These are phyloP conservation scores for Gastrolobium bilobum DNA, from an alignment of 306 rosid species.

Conservation along the genomic window DNA sequence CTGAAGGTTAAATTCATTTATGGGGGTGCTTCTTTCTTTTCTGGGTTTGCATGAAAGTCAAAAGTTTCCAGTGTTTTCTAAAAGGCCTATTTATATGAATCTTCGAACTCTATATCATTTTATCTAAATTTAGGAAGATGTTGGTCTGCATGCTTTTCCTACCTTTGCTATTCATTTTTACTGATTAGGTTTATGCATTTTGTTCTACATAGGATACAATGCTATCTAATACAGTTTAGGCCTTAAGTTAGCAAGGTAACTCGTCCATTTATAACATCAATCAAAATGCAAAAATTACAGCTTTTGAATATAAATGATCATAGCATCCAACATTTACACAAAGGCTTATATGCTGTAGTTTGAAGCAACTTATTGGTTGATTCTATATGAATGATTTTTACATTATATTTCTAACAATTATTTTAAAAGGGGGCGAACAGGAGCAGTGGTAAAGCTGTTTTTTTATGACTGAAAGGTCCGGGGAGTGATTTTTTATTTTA, in stretches of 20 bases:
- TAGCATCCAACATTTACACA: background rate
- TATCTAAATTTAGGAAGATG: background rate
- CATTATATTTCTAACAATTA: no score
- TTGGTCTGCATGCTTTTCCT: conserved; percentile 28
- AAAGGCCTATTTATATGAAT: conserved; percentile 12
- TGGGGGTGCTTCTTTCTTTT: conserved; percentile 24
- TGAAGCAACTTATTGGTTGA: conserved; percentile 20
- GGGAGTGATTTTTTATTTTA: no score
- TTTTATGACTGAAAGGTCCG: no score
- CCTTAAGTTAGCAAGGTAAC: background rate
- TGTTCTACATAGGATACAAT: background rate
- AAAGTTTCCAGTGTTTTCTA: conserved; percentile 17
- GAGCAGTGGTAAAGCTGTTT: no score
- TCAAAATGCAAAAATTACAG: background rate
- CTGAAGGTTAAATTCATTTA: conserved; percentile 24
- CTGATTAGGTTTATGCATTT: background rate
- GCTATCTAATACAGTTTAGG: background rate
- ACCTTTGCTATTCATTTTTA: background rate
- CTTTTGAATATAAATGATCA: background rate
- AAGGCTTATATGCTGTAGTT: background rate
- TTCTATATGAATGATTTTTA: background rate
- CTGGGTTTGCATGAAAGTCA: conserved; percentile 26
- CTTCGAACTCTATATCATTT: conserved; percentile 14
- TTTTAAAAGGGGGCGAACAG: no score
- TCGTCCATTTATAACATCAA: background rate